Evolutionary conservation across 768 basidiomycete species (phyloP).

Genomic region (Trametes cinnabarina): DNA sequence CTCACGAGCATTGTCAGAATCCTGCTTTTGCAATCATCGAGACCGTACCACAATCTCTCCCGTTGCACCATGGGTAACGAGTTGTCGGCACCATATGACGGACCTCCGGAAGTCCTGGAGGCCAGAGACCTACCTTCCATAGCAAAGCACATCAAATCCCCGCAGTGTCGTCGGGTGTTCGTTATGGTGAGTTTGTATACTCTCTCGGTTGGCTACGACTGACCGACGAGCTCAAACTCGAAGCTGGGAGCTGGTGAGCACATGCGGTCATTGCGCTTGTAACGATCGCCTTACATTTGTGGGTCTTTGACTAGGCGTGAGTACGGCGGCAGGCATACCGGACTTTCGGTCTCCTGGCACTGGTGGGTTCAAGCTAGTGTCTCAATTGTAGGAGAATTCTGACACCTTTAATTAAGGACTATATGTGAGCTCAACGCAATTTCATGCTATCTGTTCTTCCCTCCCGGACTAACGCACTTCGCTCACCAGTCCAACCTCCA

Average conservation of each 20-base stretch:
- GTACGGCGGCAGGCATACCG: constrained; percentile 46
- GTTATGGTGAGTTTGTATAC: constrained; percentile 57
- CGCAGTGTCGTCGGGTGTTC: constrained; percentile 63
- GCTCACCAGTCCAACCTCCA: constrained; percentile 69
- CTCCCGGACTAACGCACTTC: too few relatives aligned
- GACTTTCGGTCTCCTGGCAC: constrained; percentile 53
- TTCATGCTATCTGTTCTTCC: too few relatives aligned
- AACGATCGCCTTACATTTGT: neutral
- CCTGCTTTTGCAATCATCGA: too few relatives aligned
- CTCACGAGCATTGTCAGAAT: neutral
- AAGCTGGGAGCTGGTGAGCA: constrained; percentile 70
- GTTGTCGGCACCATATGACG: constrained; percentile 19
- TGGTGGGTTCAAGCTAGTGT: too few relatives aligned
- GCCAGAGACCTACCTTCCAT: constrained; percentile 43
- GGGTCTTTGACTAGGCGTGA: constrained; percentile 31
- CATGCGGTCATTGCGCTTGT: neutral
- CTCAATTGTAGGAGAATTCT: too few relatives aligned
- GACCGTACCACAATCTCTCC: too few relatives aligned
- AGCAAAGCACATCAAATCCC: constrained; percentile 67
- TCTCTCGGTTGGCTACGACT: neutral
- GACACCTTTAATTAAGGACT: too few relatives aligned
- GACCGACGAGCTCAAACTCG: neutral
- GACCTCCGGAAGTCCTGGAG: constrained; percentile 30
- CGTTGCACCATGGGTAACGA: constrained; percentile 22
- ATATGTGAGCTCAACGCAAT: constrained; percentile 17